Percentiles rank a stretch among this genome's conserved stretches.
These are phyloP conservation scores for Conidiobolus incongruus DNA, from an alignment of 371 early-diverging fungal species.

Conservation along the genomic window DNA sequence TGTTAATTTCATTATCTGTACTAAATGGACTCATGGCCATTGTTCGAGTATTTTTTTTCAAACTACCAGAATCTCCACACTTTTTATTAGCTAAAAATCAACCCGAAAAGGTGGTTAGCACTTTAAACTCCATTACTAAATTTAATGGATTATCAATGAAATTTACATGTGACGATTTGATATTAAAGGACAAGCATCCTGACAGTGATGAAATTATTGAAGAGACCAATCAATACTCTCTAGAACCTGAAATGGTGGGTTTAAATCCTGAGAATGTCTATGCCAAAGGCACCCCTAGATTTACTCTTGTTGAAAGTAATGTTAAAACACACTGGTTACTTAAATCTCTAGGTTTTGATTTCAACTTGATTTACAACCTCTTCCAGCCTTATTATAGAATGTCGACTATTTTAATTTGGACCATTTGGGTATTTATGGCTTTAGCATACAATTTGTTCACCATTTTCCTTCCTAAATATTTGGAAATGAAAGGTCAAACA, in stretches of 20 bases:
- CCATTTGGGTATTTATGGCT: conserved; percentile 54
- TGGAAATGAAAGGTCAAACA: conserved; percentile 26
- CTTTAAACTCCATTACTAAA: conserved; percentile 42
- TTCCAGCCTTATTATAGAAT: conserved; percentile 7
- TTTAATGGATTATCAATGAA: conserved; percentile 19
- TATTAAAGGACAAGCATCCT: background rate
- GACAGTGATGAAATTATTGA: background rate
- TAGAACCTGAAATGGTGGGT: background rate
- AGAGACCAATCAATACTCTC: too few species aligned
- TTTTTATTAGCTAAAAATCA: conserved; percentile 40
- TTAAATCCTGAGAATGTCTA: background rate
- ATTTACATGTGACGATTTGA: conserved; percentile 4
- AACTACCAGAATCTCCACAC: conserved; percentile 59
- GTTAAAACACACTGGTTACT: too few species aligned
- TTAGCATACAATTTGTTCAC: conserved; percentile 68
- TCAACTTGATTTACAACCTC: background rate
- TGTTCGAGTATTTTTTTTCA: conserved; percentile 32
- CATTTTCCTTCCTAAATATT: conserved; percentile 51
- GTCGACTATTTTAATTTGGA: conserved; percentile 46
- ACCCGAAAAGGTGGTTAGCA: conserved; percentile 42
- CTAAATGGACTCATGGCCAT: conserved; percentile 45
- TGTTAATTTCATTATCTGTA: conserved; percentile 25
- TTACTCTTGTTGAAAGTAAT: background rate
- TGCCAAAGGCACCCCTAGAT: background rate
- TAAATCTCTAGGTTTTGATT: background rate